A percentile compares a stretch with the other conserved stretches of the same genome.
phyloP scores from a whole-genome alignment of 2,329 filamentous ascomycete species.

The Aspergillus fijiensis region DNA sequence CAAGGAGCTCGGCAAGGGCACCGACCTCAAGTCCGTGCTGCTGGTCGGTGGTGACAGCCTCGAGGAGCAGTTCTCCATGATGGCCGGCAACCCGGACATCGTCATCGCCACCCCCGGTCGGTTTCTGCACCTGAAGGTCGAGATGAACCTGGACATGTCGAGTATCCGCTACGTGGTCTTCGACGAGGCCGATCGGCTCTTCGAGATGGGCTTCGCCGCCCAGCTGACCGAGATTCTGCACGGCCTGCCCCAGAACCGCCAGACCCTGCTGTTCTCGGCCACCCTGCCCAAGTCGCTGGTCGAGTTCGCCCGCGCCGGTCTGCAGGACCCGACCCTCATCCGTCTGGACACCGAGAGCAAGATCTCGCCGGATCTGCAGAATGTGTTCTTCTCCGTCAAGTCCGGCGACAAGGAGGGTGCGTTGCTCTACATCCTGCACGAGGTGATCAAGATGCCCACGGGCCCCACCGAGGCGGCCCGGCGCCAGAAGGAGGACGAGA shows the following conservation, averaged over 20 bases:
- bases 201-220: slow-evolving; percentile 97
- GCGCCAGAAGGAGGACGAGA: slow-evolving; percentile 47
- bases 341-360: slow-evolving; percentile 93
- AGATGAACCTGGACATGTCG: slow-evolving; percentile 89
- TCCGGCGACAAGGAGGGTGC: slow-evolving; percentile 91
- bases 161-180: slow-evolving; percentile 95
- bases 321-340: slow-evolving; percentile 88
- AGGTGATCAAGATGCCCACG: slow-evolving; percentile 87
- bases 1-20: slow-evolving; percentile 87
- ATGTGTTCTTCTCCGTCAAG: slow-evolving; percentile 91
- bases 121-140: slow-evolving; percentile 93
- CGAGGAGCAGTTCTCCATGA: slow-evolving; percentile 90
- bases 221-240: slow-evolving; percentile 92
- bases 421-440: slow-evolving; percentile 80
- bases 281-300: slow-evolving; percentile 92
- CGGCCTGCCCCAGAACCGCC: slow-evolving; percentile 76
- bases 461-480: slow-evolving; percentile 57
- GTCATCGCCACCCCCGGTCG: slow-evolving; percentile 95
- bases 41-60: slow-evolving; percentile 93
- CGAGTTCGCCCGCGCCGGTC: slow-evolving; percentile 88
- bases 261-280: slow-evolving; percentile 92
- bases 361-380: slow-evolving; percentile 92
- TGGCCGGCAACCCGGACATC: slow-evolving; percentile 94
- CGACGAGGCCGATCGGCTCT: slow-evolving; percentile 93
- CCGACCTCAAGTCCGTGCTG: slow-evolving; percentile 84